Conservation (phyloP, 768 basidiomycete species). For the Gymnopilus dilepis region DNA sequence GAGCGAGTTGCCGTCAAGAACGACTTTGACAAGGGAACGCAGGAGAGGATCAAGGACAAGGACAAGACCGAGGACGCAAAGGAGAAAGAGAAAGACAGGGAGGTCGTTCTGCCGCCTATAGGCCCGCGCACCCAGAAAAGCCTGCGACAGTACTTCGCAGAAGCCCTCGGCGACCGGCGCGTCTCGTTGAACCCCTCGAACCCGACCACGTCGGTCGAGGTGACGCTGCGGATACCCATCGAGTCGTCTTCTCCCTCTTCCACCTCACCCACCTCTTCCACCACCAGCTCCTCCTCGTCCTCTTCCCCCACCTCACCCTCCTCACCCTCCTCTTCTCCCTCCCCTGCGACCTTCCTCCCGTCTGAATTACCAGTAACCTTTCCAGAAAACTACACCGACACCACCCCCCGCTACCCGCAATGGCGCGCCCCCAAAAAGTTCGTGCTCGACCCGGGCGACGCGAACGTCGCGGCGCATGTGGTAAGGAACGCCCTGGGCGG, state of each 20-base stretch:
- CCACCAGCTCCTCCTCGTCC: background rate
- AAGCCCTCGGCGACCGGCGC: too few species aligned
- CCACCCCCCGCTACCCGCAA: constrained; percentile 39
- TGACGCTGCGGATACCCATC: too few species aligned
- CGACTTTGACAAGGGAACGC: too few species aligned
- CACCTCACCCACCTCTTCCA: background rate
- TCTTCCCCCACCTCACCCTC: background rate
- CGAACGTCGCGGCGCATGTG: constrained; percentile 55
- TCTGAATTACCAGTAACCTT: constrained; percentile 40
- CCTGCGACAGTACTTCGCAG: too few species aligned
- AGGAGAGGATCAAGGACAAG: too few species aligned
- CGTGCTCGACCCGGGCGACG: constrained; percentile 50
- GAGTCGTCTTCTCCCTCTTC: too few species aligned
- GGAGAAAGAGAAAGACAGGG: background rate
- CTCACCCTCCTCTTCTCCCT: too few species aligned
- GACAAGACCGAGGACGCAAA: background rate
- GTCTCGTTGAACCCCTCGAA: too few species aligned
- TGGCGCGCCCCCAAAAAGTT: constrained; percentile 45
- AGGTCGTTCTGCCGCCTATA: background rate
- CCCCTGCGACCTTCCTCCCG: constrained; percentile 8
- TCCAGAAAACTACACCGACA: constrained; percentile 30
- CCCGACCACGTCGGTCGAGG: background rate
- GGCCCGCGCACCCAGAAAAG: too few species aligned
- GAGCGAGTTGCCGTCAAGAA: too few species aligned
- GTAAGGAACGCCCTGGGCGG: constrained; percentile 61